A percentile compares a stretch with the other conserved stretches of the same genome.
Evolutionary conservation across 805 yeast genomes (phyloP).

Genomic region (Barnettozyma botsteinii): DNA sequence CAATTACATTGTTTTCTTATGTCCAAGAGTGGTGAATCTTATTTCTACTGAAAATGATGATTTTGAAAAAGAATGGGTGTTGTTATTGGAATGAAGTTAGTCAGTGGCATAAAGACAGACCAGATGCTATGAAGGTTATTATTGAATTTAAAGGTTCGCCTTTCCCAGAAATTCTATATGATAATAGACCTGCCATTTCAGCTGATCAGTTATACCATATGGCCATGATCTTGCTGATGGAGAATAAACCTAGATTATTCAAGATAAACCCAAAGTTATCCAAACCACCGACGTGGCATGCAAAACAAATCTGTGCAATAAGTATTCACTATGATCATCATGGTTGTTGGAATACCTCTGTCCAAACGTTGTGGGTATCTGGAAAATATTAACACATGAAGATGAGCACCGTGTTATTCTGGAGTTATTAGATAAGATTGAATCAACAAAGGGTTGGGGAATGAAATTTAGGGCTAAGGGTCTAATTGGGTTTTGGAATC

Average conservation of each 20-base stretch:
- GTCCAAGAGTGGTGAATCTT: constrained; percentile 33
- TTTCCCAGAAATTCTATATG: constrained; percentile 33
- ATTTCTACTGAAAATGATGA: constrained; percentile 24
- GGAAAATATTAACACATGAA: constrained; percentile 20
- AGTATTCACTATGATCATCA: constrained; percentile 20
- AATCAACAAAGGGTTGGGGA: constrained; percentile 29
- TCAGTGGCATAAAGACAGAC: constrained; percentile 34
- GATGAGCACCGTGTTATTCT: constrained; percentile 27
- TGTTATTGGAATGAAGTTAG: constrained; percentile 35
- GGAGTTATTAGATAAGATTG: constrained; percentile 25
- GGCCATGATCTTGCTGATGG: constrained; percentile 33
- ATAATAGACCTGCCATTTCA: constrained; percentile 33
- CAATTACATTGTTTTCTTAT: constrained; percentile 34
- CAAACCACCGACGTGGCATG: constrained; percentile 24
- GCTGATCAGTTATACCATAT: constrained; percentile 35
- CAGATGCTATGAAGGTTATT: constrained; percentile 31
- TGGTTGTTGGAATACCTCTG: constrained; percentile 23
- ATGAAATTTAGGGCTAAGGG: constrained; percentile 28
- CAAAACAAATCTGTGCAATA: constrained; percentile 20
- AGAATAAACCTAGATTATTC: constrained; percentile 34
- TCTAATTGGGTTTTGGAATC: constrained; percentile 25
- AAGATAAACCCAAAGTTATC: constrained; percentile 22
- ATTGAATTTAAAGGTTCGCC: constrained; percentile 29
- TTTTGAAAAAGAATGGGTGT: constrained; percentile 35
- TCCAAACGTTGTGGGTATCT: constrained; percentile 21